Evolutionary conservation across 2,329 filamentous ascomycete species (phyloP), one percentile per base, ranked within the genome.

Genomic region (Fusarium pseudograminearum): DNA sequence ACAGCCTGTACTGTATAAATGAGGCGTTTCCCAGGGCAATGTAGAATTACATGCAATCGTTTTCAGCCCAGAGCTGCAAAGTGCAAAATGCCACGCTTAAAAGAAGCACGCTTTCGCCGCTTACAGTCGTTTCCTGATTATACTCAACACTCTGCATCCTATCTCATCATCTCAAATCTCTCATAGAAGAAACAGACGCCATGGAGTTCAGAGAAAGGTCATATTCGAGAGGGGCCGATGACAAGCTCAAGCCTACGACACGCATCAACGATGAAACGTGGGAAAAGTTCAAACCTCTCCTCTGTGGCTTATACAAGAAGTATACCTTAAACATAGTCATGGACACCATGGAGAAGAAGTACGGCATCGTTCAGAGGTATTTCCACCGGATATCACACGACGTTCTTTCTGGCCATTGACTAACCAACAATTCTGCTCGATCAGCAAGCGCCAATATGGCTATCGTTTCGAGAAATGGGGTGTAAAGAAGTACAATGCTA

Each of bases 381-480:
- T 48, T 20, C 69, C 28, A 44, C 28, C 38, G 18, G 47, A 26
- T 38, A 30, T 33, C 16, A n/a, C 24, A 42, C 34, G 34, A 18
- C 16, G 26, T 26, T 24, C 16, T 22, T 30, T 30, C n/a, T 31
- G 7, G 22, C 10, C 20, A 26, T 45, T 51, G 16, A 40, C 67
- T 67, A 31, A 40, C 67, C 64, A 31, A 60, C 26, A 16, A 12
- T 30, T 57, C 38, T 16, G 26, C 20, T 15, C 22, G 16, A 34
- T 41, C 34, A 79, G 76, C 22, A 76, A 76, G 42, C 75, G 77
- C 5, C 77, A 78, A 34, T 74, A 74, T 48, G 72, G 76, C 16
- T 77, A 79, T 47, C 69, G 72, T 18, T 70, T 79, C 15, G 68
- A 76, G 22, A 73, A 74, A 41, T 76, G 75, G 71, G 57, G 53